Conservation (phyloP, 2,329 filamentous ascomycete genomes). For the Pyrenophora graminea region DNA sequence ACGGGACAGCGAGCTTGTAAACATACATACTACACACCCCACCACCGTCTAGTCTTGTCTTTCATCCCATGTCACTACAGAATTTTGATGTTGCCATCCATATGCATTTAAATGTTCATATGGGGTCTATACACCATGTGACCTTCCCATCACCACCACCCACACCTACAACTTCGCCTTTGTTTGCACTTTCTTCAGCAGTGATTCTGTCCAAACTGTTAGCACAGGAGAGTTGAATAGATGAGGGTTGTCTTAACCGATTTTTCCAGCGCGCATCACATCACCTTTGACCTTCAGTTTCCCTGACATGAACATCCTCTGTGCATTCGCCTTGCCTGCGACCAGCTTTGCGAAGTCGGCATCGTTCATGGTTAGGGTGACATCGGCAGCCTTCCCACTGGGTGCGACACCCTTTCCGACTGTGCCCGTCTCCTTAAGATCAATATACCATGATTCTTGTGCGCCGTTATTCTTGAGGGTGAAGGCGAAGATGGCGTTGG, state of each 20-base stretch:
- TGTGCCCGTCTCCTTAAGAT: conserved; percentile 86
- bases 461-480: conserved; percentile 88
- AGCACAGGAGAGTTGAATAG: no score
- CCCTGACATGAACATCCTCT: conserved; percentile 95
- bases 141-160: not conserved
- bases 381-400: conserved; percentile 76
- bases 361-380: conserved; percentile 84
- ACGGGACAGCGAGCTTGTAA: no score
- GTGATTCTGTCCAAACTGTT: conserved; percentile 62
- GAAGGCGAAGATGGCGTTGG: conserved; percentile 86
- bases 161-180: conserved; percentile 43
- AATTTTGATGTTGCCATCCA: no score
- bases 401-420: conserved; percentile 75
- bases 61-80: no score
- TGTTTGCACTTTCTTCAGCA: conserved; percentile 53
- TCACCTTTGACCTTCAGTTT: conserved; percentile 98
- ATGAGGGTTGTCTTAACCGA: conserved; percentile 43
- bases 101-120: no score
- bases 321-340: conserved; percentile 86
- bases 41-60: no score
- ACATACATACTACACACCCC: no score
- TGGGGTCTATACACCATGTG: not conserved
- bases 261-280: conserved; percentile 97
- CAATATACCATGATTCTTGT: conserved; percentile 88
- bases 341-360: conserved; percentile 85